These are phyloP conservation scores for Microdochium paspali DNA, from an alignment of 2,329 filamentous ascomycete genomes.

Conservation along the genomic window DNA sequence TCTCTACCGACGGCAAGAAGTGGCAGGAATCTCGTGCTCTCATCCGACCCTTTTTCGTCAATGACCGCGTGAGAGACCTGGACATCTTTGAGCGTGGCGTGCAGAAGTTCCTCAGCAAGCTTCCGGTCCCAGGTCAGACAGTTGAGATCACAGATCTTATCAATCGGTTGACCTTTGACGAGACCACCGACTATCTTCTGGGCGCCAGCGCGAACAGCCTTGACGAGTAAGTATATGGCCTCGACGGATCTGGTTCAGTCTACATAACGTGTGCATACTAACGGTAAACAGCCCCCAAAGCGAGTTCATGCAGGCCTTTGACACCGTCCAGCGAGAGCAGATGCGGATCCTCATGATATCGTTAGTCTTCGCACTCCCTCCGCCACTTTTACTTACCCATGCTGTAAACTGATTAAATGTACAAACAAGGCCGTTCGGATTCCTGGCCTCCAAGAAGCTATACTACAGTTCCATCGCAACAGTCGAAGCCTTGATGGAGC, in stretches of 20 bases:
- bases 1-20: conserved; percentile 35
- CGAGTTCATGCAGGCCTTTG: conserved; percentile 59
- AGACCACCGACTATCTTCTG: conserved; percentile 58
- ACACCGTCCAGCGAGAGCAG: conserved; percentile 57
- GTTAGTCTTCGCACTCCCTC: conserved; percentile 10
- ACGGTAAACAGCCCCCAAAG: conserved; percentile 32
- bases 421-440: conserved; percentile 42
- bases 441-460: conserved; percentile 42
- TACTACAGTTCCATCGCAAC: conserved; percentile 51
- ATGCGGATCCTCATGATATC: conserved; percentile 42
- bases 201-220: conserved; percentile 44
- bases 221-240: conserved; percentile 20
- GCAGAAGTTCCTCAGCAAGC: conserved; percentile 41
- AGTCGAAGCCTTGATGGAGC: conserved; percentile 60
- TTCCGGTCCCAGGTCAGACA: conserved; percentile 40
- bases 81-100: conserved; percentile 51
- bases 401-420: neutral
- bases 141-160: conserved; percentile 56
- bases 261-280: conserved; percentile 2
- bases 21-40: conserved; percentile 42
- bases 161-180: conserved; percentile 56
- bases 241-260: neutral
- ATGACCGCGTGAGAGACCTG: conserved; percentile 35
- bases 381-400: too few relatives aligned
- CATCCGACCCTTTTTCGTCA: conserved; percentile 28